phyloP scores from a whole-genome alignment of 1,284 basidiomycete species.

The Butyriboletus appendiculatus region DNA sequence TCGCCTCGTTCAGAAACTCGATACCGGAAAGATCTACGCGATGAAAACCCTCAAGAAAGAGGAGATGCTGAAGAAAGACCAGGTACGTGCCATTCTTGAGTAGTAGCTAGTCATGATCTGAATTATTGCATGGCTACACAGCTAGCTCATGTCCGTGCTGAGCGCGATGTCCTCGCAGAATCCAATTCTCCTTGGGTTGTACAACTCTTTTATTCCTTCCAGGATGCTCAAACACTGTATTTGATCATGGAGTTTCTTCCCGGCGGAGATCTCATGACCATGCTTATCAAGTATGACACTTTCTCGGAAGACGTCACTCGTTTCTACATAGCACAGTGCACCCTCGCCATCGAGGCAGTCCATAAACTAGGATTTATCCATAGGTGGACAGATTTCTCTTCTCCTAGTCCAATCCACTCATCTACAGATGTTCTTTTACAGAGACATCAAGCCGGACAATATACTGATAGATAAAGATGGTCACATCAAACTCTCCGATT shows the following conservation, averaged over 20 bases:
- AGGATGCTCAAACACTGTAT: slow-evolving; percentile 93
- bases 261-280: slow-evolving; percentile 98
- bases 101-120: slow-evolving; percentile 18
- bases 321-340: slow-evolving; percentile 97
- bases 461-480: slow-evolving; percentile 91
- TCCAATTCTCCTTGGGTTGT: slow-evolving; percentile 98
- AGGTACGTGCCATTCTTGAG: slow-evolving; percentile 51
- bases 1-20: slow-evolving; percentile 92
- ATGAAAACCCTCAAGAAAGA: slow-evolving; percentile 99
- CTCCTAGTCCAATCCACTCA: not conserved
- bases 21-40: slow-evolving; percentile 98
- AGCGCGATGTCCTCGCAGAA: slow-evolving; percentile 92
- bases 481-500: slow-evolving; percentile 95
- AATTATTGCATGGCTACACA: slow-evolving; percentile 44
- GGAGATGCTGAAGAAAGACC: slow-evolving; percentile 99
- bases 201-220: slow-evolving; percentile 97
- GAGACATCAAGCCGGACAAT: slow-evolving; percentile 97
- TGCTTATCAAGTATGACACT: slow-evolving; percentile 99
- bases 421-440: slow-evolving; percentile 30
- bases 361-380: slow-evolving; percentile 95
- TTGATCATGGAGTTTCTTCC: slow-evolving; percentile 99
- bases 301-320: slow-evolving; percentile 98
- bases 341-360: slow-evolving; percentile 88
- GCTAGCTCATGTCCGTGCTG: slow-evolving; percentile 90
- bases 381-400: slow-evolving; percentile 43